A percentile compares a stretch with the other conserved stretches of the same genome.
These are phyloP conservation scores for Raffaelea ambrosiae DNA, from an alignment of 2,329 filamentous ascomycete species.

Conservation along the genomic window DNA sequence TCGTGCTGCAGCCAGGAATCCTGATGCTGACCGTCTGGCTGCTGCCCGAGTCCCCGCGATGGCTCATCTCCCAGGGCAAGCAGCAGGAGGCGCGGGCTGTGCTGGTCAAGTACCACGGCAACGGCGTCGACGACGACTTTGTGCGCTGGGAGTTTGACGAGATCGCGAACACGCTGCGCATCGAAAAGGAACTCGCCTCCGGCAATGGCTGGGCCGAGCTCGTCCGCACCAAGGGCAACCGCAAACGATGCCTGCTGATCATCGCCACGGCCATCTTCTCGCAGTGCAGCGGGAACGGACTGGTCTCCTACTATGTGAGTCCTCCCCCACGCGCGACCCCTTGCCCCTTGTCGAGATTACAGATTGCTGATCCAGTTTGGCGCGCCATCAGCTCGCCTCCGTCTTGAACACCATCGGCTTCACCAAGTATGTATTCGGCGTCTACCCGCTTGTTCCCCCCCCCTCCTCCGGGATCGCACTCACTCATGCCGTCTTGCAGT, in stretches of 20 bases:
- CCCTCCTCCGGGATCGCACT: neutral
- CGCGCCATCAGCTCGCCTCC: slow-evolving; percentile 15
- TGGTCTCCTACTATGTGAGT: slow-evolving; percentile 24
- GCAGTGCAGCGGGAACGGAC: slow-evolving; percentile 9
- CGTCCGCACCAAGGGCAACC: neutral
- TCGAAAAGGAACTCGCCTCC: slow-evolving; percentile 26
- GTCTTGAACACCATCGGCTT: slow-evolving; percentile 24
- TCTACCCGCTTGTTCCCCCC: too few species aligned
- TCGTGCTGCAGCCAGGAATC: neutral
- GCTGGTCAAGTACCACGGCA: slow-evolving; percentile 2
- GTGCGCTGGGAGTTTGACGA: slow-evolving; percentile 38
- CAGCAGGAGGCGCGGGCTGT: neutral
- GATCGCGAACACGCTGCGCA: slow-evolving; percentile 35
- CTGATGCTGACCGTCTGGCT: neutral
- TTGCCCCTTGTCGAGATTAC: too few species aligned
- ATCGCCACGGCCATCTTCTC: neutral
- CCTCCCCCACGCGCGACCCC: neutral
- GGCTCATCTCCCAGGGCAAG: slow-evolving; percentile 1
- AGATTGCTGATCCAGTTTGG: too few species aligned
- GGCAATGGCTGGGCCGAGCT: neutral
- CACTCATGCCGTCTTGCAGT: neutral
- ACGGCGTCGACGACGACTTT: slow-evolving; percentile 20
- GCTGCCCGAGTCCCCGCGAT: neutral
- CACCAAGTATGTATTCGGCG: too few species aligned
- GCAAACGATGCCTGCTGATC: neutral